Percentiles rank a stretch among this genome's conserved stretches.
phyloP scores from a whole-genome alignment of 768 basidiomycete genomes.

The Hypholoma sublateritium region DNA sequence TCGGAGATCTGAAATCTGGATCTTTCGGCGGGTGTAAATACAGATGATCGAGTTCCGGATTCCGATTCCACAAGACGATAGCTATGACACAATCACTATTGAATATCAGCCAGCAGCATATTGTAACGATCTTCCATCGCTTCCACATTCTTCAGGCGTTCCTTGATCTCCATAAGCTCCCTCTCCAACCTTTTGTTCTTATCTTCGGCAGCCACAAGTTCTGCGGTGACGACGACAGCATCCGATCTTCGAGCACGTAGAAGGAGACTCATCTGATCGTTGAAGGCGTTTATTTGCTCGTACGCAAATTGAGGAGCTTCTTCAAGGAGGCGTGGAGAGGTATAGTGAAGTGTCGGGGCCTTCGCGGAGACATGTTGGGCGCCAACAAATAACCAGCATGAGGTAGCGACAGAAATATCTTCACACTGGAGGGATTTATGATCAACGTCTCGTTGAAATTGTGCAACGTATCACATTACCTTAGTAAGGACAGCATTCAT shows the following conservation, averaged over 20 bases:
- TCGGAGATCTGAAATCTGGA: too few relatives aligned
- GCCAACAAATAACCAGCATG: conserved; percentile 13
- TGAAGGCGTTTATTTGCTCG: background rate
- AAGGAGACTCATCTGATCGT: conserved; percentile 1
- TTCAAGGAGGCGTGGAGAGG: conserved; percentile 3
- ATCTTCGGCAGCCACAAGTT: background rate
- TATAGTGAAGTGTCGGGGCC: conserved; percentile 1
- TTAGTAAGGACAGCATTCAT: background rate
- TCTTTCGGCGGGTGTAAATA: too few relatives aligned
- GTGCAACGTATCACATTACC: background rate
- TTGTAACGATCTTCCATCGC: background rate
- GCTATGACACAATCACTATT: background rate
- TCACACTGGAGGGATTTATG: conserved; percentile 1
- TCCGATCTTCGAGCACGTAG: background rate
- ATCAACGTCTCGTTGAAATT: background rate
- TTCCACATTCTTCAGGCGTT: background rate
- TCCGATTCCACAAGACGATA: too few relatives aligned
- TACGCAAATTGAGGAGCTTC: background rate
- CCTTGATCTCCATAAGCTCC: background rate
- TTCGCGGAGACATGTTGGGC: conserved; percentile 7
- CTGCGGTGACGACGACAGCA: background rate
- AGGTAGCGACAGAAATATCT: background rate
- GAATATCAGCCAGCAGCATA: background rate
- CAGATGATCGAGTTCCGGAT: too few relatives aligned
- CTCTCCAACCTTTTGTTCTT: background rate